Evolutionary conservation across 2,329 filamentous ascomycete genomes (phyloP).

Genomic region (Teratosphaeria epicoccoides): DNA sequence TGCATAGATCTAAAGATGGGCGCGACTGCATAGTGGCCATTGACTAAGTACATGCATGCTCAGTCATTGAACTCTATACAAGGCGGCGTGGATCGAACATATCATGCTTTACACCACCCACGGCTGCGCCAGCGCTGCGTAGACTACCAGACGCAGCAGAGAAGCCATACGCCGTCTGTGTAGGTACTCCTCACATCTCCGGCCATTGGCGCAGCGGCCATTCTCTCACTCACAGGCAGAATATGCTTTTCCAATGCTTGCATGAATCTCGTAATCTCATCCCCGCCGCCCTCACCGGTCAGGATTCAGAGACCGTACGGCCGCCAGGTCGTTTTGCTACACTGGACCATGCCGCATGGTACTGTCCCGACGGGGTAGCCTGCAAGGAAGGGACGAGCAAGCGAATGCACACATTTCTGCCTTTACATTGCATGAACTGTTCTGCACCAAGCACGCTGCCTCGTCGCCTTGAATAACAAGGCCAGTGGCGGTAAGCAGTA

Average conservation of each 20-base stretch:
- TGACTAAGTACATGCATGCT: too few relatives aligned
- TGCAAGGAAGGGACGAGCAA: neutral
- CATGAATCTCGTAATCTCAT: conserved; percentile 2
- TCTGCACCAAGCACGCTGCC: neutral
- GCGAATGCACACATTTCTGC: neutral
- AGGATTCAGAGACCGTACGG: conserved; percentile 3
- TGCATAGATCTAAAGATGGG: too few relatives aligned
- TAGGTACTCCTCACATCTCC: too few relatives aligned
- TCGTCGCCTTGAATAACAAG: neutral
- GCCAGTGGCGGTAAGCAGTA: neutral
- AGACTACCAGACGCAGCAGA: too few relatives aligned
- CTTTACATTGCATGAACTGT: neutral
- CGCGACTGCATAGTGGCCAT: too few relatives aligned
- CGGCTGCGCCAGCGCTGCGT: too few relatives aligned
- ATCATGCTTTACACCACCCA: too few relatives aligned
- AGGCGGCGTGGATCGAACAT: too few relatives aligned
- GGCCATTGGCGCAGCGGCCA: too few relatives aligned
- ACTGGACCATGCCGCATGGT: conserved; percentile 3
- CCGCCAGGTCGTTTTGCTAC: conserved; percentile 5
- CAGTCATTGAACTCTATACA: too few relatives aligned
- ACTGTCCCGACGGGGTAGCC: conserved; percentile 6
- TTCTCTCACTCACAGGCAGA: neutral
- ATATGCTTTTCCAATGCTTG: neutral
- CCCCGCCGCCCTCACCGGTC: conserved; percentile 2
- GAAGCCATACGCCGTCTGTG: too few relatives aligned